Conservation (phyloP, 208 protist genomes). For the Porcisia deanei region DNA sequence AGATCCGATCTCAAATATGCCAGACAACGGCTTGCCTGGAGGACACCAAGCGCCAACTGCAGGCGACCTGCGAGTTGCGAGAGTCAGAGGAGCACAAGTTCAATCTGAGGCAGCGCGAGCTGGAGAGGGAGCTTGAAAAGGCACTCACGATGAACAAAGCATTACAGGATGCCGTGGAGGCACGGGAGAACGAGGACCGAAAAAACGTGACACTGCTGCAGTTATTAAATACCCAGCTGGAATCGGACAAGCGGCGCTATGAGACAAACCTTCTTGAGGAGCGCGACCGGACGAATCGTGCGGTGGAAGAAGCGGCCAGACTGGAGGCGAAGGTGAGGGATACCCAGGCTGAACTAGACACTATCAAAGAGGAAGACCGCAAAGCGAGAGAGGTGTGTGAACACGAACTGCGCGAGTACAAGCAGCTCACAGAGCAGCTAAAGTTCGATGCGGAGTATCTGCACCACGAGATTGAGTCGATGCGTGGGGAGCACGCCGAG, state of each 20-base stretch:
- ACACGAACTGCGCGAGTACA: constrained; percentile 65
- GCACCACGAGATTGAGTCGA: constrained; percentile 56
- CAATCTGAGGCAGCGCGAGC: constrained; percentile 37
- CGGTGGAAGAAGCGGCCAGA: constrained; percentile 42
- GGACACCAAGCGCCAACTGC: constrained; percentile 47
- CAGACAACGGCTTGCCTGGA: constrained; percentile 39
- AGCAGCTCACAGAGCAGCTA: constrained; percentile 81
- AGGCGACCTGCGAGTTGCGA: constrained; percentile 40
- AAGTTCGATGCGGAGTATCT: constrained; percentile 84
- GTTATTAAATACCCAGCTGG: constrained; percentile 79
- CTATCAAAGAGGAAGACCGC: constrained; percentile 35
- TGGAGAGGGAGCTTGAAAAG: constrained; percentile 81
- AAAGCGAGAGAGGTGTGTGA: constrained; percentile 37
- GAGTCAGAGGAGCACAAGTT: constrained; percentile 51
- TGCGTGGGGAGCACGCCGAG: constrained; percentile 41
- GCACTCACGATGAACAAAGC: constrained; percentile 64
- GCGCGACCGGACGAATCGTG: constrained; percentile 23
- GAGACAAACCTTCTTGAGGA: constrained; percentile 64
- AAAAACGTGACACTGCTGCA: constrained; percentile 89
- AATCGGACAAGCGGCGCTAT: constrained; percentile 68
- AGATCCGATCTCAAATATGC: constrained; percentile 37
- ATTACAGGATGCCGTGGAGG: constrained; percentile 73
- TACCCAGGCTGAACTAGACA: constrained; percentile 54
- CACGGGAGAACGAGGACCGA: constrained; percentile 70
- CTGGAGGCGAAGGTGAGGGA: constrained; percentile 42